Conservation (phyloP, 192 early-diverging fungal genomes). For the Umbelopsis vinacea region DNA sequence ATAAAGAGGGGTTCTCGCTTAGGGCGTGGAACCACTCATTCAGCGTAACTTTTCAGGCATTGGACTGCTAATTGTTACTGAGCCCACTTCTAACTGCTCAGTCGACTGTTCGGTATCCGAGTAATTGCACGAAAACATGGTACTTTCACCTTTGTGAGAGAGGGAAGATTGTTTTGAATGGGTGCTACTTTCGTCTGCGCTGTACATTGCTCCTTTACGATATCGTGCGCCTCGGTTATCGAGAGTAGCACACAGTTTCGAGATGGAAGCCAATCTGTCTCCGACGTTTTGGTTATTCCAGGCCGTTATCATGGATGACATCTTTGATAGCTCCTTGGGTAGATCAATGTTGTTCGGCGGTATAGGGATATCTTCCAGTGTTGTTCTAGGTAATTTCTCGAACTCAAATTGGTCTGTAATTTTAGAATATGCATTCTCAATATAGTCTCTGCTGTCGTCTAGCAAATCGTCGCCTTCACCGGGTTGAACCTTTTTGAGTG, state of each 20-base stretch:
- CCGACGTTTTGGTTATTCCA: background rate
- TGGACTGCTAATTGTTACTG: slow-evolving; percentile 5
- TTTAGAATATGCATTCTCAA: background rate
- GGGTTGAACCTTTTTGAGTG: background rate
- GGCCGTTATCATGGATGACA: background rate
- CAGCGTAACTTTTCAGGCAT: background rate
- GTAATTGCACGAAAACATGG: background rate
- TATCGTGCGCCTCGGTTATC: background rate
- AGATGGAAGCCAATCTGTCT: background rate
- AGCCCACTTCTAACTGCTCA: background rate
- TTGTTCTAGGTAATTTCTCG: slow-evolving; percentile 1
- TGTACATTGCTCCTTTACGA: background rate
- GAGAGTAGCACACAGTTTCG: background rate
- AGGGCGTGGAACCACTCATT: too few relatives aligned
- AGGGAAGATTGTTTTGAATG: background rate
- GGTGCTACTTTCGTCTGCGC: background rate
- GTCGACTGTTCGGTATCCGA: slow-evolving; percentile 7
- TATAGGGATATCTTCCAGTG: slow-evolving; percentile 27
- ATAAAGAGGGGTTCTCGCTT: background rate
- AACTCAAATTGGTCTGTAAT: background rate
- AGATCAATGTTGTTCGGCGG: slow-evolving; percentile 34
- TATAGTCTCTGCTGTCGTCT: background rate
- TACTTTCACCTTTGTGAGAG: slow-evolving; percentile 5
- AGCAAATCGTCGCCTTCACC: background rate
- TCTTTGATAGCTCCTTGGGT: slow-evolving; percentile 28